Base-by-base conservation (phyloP, 2,329 filamentous ascomycete genomes). In the Hysterium pulicare region DNA sequence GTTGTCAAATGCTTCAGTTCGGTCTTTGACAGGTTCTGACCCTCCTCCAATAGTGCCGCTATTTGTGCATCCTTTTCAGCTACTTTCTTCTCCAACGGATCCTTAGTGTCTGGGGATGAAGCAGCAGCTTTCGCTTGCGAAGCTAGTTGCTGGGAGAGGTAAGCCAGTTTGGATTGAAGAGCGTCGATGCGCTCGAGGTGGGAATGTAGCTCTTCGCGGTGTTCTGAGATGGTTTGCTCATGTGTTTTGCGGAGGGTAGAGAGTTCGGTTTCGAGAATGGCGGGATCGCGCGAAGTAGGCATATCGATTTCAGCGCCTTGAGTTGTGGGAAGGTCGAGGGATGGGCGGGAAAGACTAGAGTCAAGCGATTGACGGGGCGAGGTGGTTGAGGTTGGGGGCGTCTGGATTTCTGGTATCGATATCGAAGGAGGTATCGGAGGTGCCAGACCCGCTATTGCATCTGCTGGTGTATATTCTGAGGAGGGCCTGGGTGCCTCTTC, bases 21-120 rank as follows among this genome's bases (percentile, higher is more conserved):
- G 0, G 81, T 86, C 54, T 85, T 87, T 1, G 89, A 90, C 7
- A 97, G 75, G 52, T 86, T 90, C 55, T 93, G 87, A 0, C 94
- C 93, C 70, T 98, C 93, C 54, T 95, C 85, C 75, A 98, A 86
- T 10, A 98, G 72, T 35, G 90, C 72, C 2, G 90, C 88, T 56
- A 97, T 94, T 62, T 87, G 87, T 55, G 91, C 84, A 55, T 97
- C 90, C 60, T 90, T 95, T 57, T 95, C 90, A 1, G 88, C 86
- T 11, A 97, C 66, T 59, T 87, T 90, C 63, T 84, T 87, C 51
- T 95, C 87, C 2, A 75, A 44, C 2, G 53, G 49, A 5, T 49
- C 50, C 17, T 58, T 55, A 2, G 53, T 16, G n/a, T 58, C 57
- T 22, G 56, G 42, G 42, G 83, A 87, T 5, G 85, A 85, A 0